Conservation (phyloP, 805 yeast genomes). For the Saturnispora gosingensis region DNA sequence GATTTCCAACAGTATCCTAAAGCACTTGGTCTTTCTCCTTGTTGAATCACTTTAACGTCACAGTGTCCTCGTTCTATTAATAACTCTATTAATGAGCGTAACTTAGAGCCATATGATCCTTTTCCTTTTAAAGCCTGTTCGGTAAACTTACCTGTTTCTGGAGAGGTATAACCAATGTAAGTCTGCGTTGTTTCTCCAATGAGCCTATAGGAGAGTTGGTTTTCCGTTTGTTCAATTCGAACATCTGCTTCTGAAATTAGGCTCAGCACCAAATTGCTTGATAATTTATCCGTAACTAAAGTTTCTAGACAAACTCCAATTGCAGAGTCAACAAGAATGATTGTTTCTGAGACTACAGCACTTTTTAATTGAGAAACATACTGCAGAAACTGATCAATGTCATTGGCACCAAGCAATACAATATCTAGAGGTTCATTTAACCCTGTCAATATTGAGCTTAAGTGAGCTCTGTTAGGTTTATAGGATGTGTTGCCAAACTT, state of each 20-base stretch:
- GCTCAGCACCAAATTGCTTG: slow-evolving; percentile 15
- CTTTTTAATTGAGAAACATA: slow-evolving; percentile 6
- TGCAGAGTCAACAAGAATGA: slow-evolving; percentile 22
- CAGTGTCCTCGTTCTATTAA: slow-evolving; percentile 20
- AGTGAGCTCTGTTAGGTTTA: slow-evolving; percentile 1
- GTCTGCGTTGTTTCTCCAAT: slow-evolving; percentile 19
- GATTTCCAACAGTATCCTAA: slow-evolving; percentile 24
- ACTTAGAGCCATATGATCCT: slow-evolving; percentile 14
- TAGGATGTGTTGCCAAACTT: slow-evolving; percentile 2
- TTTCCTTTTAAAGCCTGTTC: slow-evolving; percentile 15
- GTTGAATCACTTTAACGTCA: slow-evolving; percentile 21
- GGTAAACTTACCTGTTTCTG: background rate
- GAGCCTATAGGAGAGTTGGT: slow-evolving; percentile 15
- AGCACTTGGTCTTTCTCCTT: slow-evolving; percentile 21
- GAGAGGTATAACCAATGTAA: slow-evolving; percentile 19
- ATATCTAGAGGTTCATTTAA: slow-evolving; percentile 12
- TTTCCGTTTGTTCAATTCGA: slow-evolving; percentile 9
- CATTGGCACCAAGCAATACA: slow-evolving; percentile 16
- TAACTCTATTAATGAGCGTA: slow-evolving; percentile 15
- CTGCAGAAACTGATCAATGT: slow-evolving; percentile 7
- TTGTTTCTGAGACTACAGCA: slow-evolving; percentile 14
- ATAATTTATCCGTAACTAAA: slow-evolving; percentile 9
- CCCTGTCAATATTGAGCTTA: background rate
- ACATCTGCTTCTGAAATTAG: slow-evolving; percentile 22
- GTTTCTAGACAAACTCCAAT: slow-evolving; percentile 19